Conservation (phyloP, 2,329 filamentous ascomycete genomes). For the Chaetomiaceae sp. region DNA sequence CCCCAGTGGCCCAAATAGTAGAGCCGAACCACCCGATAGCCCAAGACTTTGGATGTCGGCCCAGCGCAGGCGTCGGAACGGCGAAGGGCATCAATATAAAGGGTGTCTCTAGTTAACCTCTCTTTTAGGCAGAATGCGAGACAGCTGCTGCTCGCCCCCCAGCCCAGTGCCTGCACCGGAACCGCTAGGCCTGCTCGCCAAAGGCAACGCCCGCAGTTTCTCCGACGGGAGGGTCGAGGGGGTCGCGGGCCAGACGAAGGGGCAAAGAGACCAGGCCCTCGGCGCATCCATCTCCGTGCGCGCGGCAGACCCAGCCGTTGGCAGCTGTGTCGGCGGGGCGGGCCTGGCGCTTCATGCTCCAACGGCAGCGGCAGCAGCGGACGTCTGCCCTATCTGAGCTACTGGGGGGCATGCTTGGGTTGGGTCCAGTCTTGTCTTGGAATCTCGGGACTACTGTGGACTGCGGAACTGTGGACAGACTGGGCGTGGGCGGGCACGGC, state of each 20-base stretch:
- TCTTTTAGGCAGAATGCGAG: constrained; percentile 27
- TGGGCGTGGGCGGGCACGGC: no score
- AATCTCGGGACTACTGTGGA: constrained; percentile 1
- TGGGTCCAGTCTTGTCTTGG: no score
- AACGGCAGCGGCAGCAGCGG: constrained; percentile 1
- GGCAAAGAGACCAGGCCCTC: constrained; percentile 3
- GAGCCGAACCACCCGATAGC: constrained; percentile 3
- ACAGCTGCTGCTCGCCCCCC: constrained; percentile 9
- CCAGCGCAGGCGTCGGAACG: constrained; percentile 21
- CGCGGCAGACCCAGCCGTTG: constrained; percentile 12
- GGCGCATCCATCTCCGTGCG: constrained; percentile 24
- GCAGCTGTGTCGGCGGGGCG: constrained; percentile 2
- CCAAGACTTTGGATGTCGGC: constrained; percentile 15
- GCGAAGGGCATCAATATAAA: constrained; percentile 27
- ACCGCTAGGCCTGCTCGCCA: constrained; percentile 22
- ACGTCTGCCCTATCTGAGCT: not conserved
- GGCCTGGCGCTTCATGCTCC: constrained; percentile 7
- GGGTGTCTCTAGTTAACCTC: constrained; percentile 14
- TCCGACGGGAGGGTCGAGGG: constrained; percentile 9
- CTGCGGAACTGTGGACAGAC: no score
- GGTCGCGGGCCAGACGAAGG: constrained; percentile 1
- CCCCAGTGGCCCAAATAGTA: not conserved
- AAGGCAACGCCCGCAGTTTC: constrained; percentile 15
- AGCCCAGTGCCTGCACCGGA: constrained; percentile 16
- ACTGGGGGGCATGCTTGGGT: no score